Evolutionary conservation across 192 early-diverging fungal genomes (phyloP), one percentile per base, ranked within the genome.

Genomic region (Thoreauomyces humboldtii): DNA sequence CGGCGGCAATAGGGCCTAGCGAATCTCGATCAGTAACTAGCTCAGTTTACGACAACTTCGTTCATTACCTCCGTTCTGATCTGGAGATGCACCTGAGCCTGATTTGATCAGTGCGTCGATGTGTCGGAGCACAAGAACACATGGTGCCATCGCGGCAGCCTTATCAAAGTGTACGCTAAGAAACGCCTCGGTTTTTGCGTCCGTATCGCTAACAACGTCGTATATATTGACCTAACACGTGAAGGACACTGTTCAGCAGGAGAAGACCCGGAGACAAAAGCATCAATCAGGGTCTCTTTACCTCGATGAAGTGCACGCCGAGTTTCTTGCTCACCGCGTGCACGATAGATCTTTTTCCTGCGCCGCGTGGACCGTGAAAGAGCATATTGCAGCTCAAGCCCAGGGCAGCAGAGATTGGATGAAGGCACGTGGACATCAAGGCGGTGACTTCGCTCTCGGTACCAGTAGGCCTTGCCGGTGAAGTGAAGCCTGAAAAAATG

Each of bases 151-250:
- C 0, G 81, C 83, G 14, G 74, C 68, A 0, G 90, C 91, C 45
- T 92, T 91, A 29, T 93, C 82, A 67, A 90, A 89, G 62, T 88
- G 87, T 15, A 86, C 72, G 7, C 88, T 80, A 44, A 98, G 74
- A 24, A 81, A 79, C 17, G 82, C 81, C 37, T 90, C 88, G 0
- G 89, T 91, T 59, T 90, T 90, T 24, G 88, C 86, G 51, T 91
- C 89, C 0, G 88, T 87, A 28, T 96, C 94, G 11, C 87, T 83
- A 5, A 87, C 75, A 19, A 82, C 34, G 46, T 94, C 89, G 65
- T 84, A 94, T 42, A 86, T 87, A 71, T 90, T 89, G 31, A 73
- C 21, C 63, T 67, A 27, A 17, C n/a, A n/a, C n/a, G n/a, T n/a
- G n/a, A n/a, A n/a, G n/a, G n/a, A n/a, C n/a, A n/a, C n/a, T n/a